Percentiles rank a stretch among this genome's conserved stretches.
Evolutionary conservation across 2,329 filamentous ascomycete genomes (phyloP).

Genomic region (Beauveria sp.): DNA sequence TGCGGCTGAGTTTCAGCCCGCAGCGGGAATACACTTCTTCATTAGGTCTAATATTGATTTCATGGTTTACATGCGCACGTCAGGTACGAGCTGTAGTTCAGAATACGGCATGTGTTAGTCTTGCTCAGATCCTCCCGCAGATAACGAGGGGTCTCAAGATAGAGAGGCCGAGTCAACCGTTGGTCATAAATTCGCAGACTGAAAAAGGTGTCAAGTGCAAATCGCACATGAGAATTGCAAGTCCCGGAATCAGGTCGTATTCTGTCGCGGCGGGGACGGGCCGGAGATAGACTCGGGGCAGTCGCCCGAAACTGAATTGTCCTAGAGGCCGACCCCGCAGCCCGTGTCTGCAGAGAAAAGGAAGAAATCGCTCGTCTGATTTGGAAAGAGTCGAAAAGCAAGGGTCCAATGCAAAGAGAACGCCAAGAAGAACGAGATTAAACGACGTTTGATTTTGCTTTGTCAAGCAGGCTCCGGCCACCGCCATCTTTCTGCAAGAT

Average conservation of each 20-base stretch:
- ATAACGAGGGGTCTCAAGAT: no score
- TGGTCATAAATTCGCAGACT: no score
- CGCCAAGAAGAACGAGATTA: not conserved
- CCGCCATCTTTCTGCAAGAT: not conserved
- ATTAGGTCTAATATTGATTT: no score
- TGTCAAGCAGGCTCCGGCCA: not conserved
- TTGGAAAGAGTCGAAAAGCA: not conserved
- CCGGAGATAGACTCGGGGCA: not conserved
- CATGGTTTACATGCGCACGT: no score
- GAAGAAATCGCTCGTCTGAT: not conserved
- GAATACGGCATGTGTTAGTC: no score
- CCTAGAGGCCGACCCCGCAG: not conserved
- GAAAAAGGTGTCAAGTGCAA: no score
- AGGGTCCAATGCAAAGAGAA: not conserved
- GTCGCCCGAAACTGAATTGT: not conserved
- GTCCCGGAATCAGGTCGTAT: no score
- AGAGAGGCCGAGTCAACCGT: no score
- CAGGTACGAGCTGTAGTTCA: no score
- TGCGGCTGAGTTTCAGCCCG: not conserved
- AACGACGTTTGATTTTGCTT: not conserved
- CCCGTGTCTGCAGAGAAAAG: not conserved
- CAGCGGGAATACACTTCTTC: no score
- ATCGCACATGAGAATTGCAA: no score
- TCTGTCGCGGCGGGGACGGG: not conserved
- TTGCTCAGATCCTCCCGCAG: no score